Evolutionary conservation across 768 basidiomycete genomes (phyloP).

Genomic region (Kwoniella newhampshirensis): DNA sequence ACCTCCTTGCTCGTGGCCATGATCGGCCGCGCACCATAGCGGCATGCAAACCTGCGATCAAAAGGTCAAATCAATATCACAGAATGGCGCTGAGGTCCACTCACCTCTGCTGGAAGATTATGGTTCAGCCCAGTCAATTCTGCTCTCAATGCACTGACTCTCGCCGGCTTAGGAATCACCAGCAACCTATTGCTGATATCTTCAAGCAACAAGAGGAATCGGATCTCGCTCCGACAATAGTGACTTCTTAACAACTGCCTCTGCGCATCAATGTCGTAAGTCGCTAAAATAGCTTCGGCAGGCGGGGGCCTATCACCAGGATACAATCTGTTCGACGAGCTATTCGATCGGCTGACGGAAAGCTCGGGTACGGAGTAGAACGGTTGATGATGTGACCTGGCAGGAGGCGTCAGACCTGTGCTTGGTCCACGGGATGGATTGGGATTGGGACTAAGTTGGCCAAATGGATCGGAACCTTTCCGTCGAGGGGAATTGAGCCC

Average conservation of each 20-base stretch:
- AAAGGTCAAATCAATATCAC: background rate
- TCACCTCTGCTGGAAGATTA: slow-evolving; percentile 90
- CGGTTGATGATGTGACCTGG: slow-evolving; percentile 28
- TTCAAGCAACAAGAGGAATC: slow-evolving; percentile 84
- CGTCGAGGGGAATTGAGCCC: slow-evolving; percentile 13
- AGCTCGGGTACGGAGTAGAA: slow-evolving; percentile 48
- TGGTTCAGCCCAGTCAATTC: slow-evolving; percentile 95
- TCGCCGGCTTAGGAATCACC: slow-evolving; percentile 87
- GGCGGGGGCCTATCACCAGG: slow-evolving; percentile 40
- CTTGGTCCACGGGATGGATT: slow-evolving; percentile 10
- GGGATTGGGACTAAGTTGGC: slow-evolving; percentile 17
- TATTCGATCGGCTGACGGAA: slow-evolving; percentile 19
- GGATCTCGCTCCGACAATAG: slow-evolving; percentile 87
- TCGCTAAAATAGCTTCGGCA: slow-evolving; percentile 61
- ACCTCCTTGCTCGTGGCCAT: slow-evolving; percentile 54
- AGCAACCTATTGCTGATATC: slow-evolving; percentile 88
- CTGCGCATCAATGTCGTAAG: slow-evolving; percentile 69
- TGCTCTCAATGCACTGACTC: slow-evolving; percentile 92
- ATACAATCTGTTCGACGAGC: slow-evolving; percentile 22
- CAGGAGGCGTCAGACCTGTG: slow-evolving; percentile 5
- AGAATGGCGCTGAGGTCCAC: slow-evolving; percentile 8
- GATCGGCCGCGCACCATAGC: slow-evolving; percentile 55
- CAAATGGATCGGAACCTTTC: slow-evolving; percentile 43
- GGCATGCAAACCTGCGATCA: slow-evolving; percentile 54
- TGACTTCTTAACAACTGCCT: slow-evolving; percentile 74